A percentile compares a stretch with the other conserved stretches of the same genome.
These are phyloP conservation scores for Acanthamoeba healyi DNA, from an alignment of 208 protist species.

Conservation along the genomic window DNA sequence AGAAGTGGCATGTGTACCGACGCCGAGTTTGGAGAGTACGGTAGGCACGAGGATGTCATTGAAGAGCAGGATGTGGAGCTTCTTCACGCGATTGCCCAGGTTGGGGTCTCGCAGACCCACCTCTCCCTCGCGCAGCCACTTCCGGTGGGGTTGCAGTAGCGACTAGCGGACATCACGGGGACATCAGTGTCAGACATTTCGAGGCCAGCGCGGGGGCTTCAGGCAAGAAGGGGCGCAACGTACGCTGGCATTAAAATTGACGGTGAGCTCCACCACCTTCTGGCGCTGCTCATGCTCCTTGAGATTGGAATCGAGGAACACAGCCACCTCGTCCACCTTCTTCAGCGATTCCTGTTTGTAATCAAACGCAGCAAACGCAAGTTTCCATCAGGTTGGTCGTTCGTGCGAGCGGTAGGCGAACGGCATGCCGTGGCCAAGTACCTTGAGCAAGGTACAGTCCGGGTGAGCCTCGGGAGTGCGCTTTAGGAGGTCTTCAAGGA, in stretches of 20 bases:
- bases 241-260: constrained; percentile 25
- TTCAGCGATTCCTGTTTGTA: constrained; percentile 27
- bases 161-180: no score
- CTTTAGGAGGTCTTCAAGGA: constrained; percentile 33
- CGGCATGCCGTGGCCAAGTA: not conserved
- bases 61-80: constrained; percentile 52
- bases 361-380: no score
- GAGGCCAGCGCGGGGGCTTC: no score
- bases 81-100: constrained; percentile 7
- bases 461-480: not conserved
- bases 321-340: not conserved
- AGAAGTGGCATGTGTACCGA: no score
- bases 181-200: no score
- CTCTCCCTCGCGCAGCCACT: constrained; percentile 37
- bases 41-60: constrained; percentile 30
- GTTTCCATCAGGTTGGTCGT: no score
- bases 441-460: not conserved
- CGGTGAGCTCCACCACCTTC: constrained; percentile 37
- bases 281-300: constrained; percentile 56
- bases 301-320: constrained; percentile 10
- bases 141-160: not conserved
- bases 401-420: no score
- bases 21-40: constrained; percentile 2
- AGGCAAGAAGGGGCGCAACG: no score
- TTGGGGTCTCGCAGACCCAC: not conserved